Conservation (phyloP, 345 rosid genomes). For the Cardamine occulta region DNA sequence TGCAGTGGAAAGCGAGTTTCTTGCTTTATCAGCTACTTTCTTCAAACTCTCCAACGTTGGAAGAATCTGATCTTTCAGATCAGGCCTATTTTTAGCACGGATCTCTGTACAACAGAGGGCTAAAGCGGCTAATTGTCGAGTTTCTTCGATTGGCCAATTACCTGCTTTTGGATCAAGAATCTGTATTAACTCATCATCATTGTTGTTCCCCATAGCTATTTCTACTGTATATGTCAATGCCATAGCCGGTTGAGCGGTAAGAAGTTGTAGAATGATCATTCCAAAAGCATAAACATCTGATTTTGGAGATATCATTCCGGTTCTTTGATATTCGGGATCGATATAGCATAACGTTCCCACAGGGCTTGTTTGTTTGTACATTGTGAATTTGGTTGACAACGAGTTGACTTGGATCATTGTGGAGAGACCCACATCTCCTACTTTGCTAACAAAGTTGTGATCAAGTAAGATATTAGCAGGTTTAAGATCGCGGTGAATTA, state of each 20-base stretch:
- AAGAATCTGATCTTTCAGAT: slow-evolving; percentile 61
- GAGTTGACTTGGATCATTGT: slow-evolving; percentile 55
- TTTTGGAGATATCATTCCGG: slow-evolving; percentile 66
- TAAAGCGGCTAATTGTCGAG: slow-evolving; percentile 56
- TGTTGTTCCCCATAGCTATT: slow-evolving; percentile 54
- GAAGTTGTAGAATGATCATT: slow-evolving; percentile 74
- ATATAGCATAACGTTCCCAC: slow-evolving; percentile 85
- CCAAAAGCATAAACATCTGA: slow-evolving; percentile 89
- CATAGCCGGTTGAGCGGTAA: slow-evolving; percentile 77
- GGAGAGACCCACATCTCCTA: slow-evolving; percentile 93
- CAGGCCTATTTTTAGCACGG: slow-evolving; percentile 63
- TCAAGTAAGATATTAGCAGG: slow-evolving; percentile 90
- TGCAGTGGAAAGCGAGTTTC: slow-evolving; percentile 22
- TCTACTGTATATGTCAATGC: slow-evolving; percentile 70
- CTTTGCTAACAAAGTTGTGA: slow-evolving; percentile 81
- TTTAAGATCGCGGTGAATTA: slow-evolving; percentile 88
- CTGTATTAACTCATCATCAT: slow-evolving; percentile 45
- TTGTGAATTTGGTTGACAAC: slow-evolving; percentile 36
- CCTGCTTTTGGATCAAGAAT: slow-evolving; percentile 74
- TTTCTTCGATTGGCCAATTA: slow-evolving; percentile 75
- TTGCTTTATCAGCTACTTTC: slow-evolving; percentile 54
- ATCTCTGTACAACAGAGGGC: slow-evolving; percentile 77
- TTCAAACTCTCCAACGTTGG: slow-evolving; percentile 68
- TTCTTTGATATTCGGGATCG: slow-evolving; percentile 92
- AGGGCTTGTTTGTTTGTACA: slow-evolving; percentile 60